Evolutionary conservation across 805 yeast species (phyloP), one percentile per base, ranked within the genome.

Genomic region (Wickerhamiella australiensis): DNA sequence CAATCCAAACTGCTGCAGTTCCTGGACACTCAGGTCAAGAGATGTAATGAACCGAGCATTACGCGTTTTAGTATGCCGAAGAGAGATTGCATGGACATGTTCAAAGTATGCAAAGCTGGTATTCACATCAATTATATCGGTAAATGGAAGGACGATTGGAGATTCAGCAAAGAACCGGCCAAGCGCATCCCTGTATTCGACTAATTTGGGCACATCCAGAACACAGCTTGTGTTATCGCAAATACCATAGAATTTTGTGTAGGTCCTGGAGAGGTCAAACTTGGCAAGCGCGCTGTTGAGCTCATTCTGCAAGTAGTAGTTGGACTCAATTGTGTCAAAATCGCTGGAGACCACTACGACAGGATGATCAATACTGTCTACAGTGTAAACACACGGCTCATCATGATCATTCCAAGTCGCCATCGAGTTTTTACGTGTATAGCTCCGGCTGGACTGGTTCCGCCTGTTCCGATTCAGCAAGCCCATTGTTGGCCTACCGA

Each of bases 361-460:
- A 4, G 38, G 38, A 15, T 33, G 18, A 17, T 33, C 38, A 20
- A 5, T 33, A 11, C 38, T 33, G 7, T 33, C 15, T 18, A 33
- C 38, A 17, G 38, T 33, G 38, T 33, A 33, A 6, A 33, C 45
- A n/a, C 45, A 31, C 25, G 31, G 45, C 36, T 17, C 23, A 11
- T 42, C 36, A 15, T 26, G 35, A 3, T 15, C 26, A 11, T 22
- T 25, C 47, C 47, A 45, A n/a, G 23, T 12, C 22, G 22, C 41
- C 12, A 45, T 13, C 4, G 41, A 33, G 25, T 17, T 20, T 35
- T 45, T 45, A 11, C 47, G 47, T 2, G 29, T 33, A 20, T 33
- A 26, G 33, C 47, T 35, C 13, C 47, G 41, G n/a, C 35, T 45
- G 7, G 47, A 35, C 11, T 13, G 21, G 23, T 36, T 17, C 5